Evolutionary conservation across 768 basidiomycete species (phyloP).

Genomic region (Phlegmacium glaucopus): DNA sequence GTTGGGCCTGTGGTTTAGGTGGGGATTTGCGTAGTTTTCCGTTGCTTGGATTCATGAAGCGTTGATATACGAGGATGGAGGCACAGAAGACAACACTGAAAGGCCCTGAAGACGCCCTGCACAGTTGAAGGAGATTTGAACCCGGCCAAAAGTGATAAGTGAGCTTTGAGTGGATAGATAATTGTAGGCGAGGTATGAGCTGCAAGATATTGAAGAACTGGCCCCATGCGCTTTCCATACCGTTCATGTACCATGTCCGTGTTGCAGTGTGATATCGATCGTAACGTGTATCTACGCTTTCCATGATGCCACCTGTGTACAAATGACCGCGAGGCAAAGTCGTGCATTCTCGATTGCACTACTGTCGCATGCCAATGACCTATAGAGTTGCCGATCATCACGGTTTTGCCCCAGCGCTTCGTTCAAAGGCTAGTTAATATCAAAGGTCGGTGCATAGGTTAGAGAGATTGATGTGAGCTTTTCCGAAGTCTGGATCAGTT

Average conservation of each 20-base stretch:
- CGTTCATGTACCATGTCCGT: conserved; percentile 20
- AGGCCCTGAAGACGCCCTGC: not conserved
- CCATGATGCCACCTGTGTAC: conserved; percentile 9
- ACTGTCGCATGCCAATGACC: conserved; percentile 6
- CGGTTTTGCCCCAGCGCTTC: too few relatives aligned
- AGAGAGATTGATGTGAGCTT: too few relatives aligned
- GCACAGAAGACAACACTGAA: too few relatives aligned
- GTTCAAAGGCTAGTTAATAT: too few relatives aligned
- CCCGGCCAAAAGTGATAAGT: conserved; percentile 10
- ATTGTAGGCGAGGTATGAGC: conserved; percentile 13
- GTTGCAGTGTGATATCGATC: conserved; percentile 17
- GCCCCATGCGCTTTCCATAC: conserved; percentile 12
- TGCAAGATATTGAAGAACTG: conserved; percentile 19
- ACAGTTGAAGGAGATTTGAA: not conserved
- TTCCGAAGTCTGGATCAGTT: too few relatives aligned
- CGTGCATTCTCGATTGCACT: conserved; percentile 5
- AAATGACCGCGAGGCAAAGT: conserved; percentile 12
- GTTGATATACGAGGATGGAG: conserved; percentile 1
- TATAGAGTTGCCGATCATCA: too few relatives aligned
- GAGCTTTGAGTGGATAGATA: conserved; percentile 7
- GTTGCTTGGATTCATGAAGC: conserved; percentile 20
- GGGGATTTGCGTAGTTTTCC: conserved; percentile 20
- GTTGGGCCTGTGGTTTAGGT: conserved; percentile 11
- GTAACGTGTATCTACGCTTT: conserved; percentile 15
- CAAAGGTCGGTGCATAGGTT: too few relatives aligned